Base-by-base conservation (phyloP, 257 asterid genomes). In the Nicotiana benthamiana region DNA sequence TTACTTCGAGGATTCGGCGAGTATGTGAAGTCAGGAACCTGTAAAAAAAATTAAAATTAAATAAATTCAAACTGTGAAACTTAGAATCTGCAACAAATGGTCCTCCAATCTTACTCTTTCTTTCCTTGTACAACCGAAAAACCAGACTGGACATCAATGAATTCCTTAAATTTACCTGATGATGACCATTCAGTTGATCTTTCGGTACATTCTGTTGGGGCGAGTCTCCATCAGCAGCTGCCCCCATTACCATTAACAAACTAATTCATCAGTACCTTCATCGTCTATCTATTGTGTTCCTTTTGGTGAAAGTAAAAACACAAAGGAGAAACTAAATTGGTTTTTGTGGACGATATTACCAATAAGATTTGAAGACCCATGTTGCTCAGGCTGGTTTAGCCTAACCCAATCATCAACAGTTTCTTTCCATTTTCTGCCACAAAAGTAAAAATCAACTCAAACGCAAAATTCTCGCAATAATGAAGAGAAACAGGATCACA, bases 351-450 rank as follows among this genome's bases (percentile, higher is more conserved):
- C 5, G 43, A 81, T 70, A 80, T 83, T 94, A 96, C 96, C 98
- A 64, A 89, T 87, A 79, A 86, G 88, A 83, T 88, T 84, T 26
- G 97, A 85, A 68, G 91, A 36, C 26, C 81, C 86, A 74, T 74
- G 40, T 74, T 89, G 91, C 6, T 83, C 89, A 20, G 91, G 95
- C 56, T 86, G 91, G 84, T 93, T 90, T 87, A 89, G 90, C 88
- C 87, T 91, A 82, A 91, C 97, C 98, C 97, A 94, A 76, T 95
- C 96, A 74, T 96, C 98, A 86, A 96, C 99, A 13, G 93, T 90
- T 59, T 89, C 96, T 84, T 92, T 96, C 99, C 99, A 96, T 83
- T 92, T 96, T 60, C 99, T 96, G 89, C 87, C 56, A 16, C 60
- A 68, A 77, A 80, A 27, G 5, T n/a, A 26, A 28, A 36, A 62